phyloP scores from a whole-genome alignment of 306 rosid genomes.

The Quercus gilva region DNA sequence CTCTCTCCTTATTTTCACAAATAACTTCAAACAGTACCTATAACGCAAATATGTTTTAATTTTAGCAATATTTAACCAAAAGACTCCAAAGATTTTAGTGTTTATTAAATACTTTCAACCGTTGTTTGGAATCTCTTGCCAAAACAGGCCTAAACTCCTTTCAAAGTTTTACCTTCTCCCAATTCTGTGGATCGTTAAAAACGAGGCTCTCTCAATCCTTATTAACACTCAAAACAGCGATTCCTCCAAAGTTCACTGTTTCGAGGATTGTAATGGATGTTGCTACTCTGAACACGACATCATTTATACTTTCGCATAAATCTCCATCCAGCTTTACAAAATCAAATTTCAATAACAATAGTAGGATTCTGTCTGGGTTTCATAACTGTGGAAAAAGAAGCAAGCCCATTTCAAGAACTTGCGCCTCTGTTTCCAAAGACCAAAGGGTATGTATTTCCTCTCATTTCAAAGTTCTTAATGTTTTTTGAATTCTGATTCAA shows the following conservation, averaged over 20 bases:
- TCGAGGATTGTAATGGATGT: constrained; percentile 24
- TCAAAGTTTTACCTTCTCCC: neutral
- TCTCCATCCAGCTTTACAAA: constrained; percentile 14
- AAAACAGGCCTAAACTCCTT: too few species aligned
- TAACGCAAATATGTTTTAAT: too few species aligned
- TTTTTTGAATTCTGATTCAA: too few species aligned
- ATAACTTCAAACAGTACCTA: too few species aligned
- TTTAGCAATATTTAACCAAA: too few species aligned
- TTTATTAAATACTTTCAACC: too few species aligned
- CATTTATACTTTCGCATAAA: constrained; percentile 3
- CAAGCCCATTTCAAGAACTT: constrained; percentile 23
- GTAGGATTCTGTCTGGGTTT: constrained; percentile 5
- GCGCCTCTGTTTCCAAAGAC: constrained; percentile 18
- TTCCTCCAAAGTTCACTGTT: neutral
- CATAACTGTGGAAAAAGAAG: constrained; percentile 1
- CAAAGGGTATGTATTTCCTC: constrained; percentile 9
- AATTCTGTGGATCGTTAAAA: neutral
- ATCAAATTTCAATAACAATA: too few species aligned
- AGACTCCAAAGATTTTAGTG: too few species aligned
- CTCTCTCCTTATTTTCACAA: too few species aligned
- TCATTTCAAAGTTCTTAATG: neutral
- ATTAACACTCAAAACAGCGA: neutral
- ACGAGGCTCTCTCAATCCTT: neutral
- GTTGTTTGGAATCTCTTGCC: too few species aligned
- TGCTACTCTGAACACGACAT: constrained; percentile 25